These are phyloP conservation scores for Pythium periplocum DNA, from an alignment of 352 stramenopile genomes.

Conservation along the genomic window DNA sequence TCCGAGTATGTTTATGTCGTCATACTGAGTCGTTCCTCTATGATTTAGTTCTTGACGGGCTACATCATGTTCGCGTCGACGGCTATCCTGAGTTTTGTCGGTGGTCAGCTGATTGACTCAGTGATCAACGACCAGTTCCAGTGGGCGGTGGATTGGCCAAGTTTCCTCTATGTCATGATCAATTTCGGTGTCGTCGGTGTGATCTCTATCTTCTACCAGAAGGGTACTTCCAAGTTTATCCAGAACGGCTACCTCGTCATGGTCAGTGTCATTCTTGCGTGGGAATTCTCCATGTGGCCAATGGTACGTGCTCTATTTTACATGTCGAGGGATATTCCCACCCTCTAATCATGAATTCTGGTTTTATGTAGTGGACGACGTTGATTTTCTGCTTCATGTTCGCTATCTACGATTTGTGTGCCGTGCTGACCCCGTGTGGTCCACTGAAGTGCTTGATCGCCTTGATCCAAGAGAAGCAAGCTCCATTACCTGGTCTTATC, in stretches of 20 bases:
- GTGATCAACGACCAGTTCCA: slow-evolving; percentile 68
- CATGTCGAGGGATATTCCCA: background rate
- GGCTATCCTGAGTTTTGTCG: slow-evolving; percentile 83
- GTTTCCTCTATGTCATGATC: slow-evolving; percentile 86
- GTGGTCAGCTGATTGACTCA: slow-evolving; percentile 78
- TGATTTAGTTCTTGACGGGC: slow-evolving; percentile 50
- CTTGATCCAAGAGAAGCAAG: slow-evolving; percentile 90
- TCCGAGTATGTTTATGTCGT: no score
- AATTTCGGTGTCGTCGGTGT: slow-evolving; percentile 89
- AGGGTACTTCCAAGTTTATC: slow-evolving; percentile 75
- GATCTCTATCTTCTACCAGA: slow-evolving; percentile 89
- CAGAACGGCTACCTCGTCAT: slow-evolving; percentile 94
- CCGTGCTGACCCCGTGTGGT: slow-evolving; percentile 96
- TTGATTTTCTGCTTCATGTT: slow-evolving; percentile 93
- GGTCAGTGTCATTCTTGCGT: slow-evolving; percentile 96
- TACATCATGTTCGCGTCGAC: slow-evolving; percentile 90
- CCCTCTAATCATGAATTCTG: background rate
- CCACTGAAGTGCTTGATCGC: slow-evolving; percentile 92
- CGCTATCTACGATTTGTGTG: slow-evolving; percentile 97
- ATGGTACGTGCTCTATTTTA: slow-evolving; percentile 57
- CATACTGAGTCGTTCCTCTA: slow-evolving; percentile 1
- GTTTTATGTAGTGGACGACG: slow-evolving; percentile 65
- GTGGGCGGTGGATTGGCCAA: slow-evolving; percentile 71
- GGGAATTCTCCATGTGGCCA: slow-evolving; percentile 96
- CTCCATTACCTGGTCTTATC: slow-evolving; percentile 89